These are phyloP conservation scores for Zygotorulaspora florentina DNA, from an alignment of 805 yeast species.

Conservation along the genomic window DNA sequence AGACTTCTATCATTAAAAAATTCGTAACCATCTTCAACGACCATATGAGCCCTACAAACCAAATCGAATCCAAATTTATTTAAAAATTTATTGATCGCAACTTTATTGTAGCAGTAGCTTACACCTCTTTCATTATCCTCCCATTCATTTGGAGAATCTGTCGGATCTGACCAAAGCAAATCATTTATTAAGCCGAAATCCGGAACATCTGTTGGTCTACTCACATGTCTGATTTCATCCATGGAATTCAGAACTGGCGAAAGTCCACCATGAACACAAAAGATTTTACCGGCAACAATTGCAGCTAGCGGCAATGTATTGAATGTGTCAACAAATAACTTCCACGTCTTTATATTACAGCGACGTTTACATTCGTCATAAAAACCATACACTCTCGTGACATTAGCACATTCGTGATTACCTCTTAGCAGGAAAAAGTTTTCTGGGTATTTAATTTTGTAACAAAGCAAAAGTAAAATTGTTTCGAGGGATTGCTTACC, in stretches of 20 bases:
- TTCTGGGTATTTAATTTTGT: slow-evolving; percentile 94
- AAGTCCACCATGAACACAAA: slow-evolving; percentile 82
- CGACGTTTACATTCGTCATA: slow-evolving; percentile 97
- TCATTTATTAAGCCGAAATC: slow-evolving; percentile 76
- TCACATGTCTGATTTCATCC: slow-evolving; percentile 64
- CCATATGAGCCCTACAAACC: slow-evolving; percentile 84
- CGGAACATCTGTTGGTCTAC: slow-evolving; percentile 80
- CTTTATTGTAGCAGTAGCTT: slow-evolving; percentile 69
- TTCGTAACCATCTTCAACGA: slow-evolving; percentile 84
- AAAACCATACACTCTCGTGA: slow-evolving; percentile 94
- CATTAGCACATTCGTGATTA: slow-evolving; percentile 96
- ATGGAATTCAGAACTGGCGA: slow-evolving; percentile 66
- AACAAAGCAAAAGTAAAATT: slow-evolving; percentile 77
- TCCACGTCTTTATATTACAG: slow-evolving; percentile 90
- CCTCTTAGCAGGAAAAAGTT: slow-evolving; percentile 91
- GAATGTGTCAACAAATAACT: slow-evolving; percentile 87
- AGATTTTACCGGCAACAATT: slow-evolving; percentile 89
- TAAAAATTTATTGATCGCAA: slow-evolving; percentile 67
- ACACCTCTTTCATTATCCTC: slow-evolving; percentile 82
- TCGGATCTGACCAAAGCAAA: slow-evolving; percentile 81
- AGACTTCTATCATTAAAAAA: slow-evolving; percentile 69
- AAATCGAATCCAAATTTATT: slow-evolving; percentile 65
- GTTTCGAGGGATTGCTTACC: slow-evolving; percentile 97
- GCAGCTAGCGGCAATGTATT: slow-evolving; percentile 95
- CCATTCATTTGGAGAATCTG: slow-evolving; percentile 56